Base-by-base conservation (phyloP, 345 rosid genomes). In the Moricandia arvensis region DNA sequence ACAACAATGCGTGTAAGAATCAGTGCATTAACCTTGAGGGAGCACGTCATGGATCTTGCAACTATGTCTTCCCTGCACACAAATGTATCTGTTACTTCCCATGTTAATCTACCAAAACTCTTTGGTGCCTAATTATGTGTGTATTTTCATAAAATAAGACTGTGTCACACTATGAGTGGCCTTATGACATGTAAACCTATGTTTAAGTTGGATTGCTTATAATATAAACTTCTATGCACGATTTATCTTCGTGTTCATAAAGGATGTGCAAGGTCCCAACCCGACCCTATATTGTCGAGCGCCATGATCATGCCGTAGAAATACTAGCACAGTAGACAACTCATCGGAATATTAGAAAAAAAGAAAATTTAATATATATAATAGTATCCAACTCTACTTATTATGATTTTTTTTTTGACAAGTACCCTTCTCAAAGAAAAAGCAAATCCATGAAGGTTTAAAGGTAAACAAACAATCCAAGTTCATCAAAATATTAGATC, bases 1-100 rank as follows among this genome's bases (percentile, higher is more conserved):
- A 43, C 43, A 71, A 2, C 4, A 16, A 16, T 0, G 18, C 58
- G 0, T 71, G 75, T 18, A 71, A 41, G 59, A 30, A 30, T 31
- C 66, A 71, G 45, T 71, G 75, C 66, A 76, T 87, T 59, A 75
- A 27, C 47, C 83, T 92, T 29, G 75, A 71, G 18, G 2, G 1
- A 29, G 74, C 74, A 27, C 29, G 13, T 29, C 75, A 71, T 71
- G 75, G 75, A 15, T 71, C 75, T 59, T 71, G 66, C 45, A 71
- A 71, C 75, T 71, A 59, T 43, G 45, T 71, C 30, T 71, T 71
- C 31, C 75, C 75, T 0, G 57, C 57, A 59, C 66, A 59, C 59
- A 71, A 45, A 43, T 71, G 75, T 11, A 59, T 59, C 8, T 71
- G 75, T 6, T 71, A 71, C 31, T 29, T 71, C 59, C 41, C 58